Percentiles rank a stretch among this genome's conserved stretches.
phyloP scores from a whole-genome alignment of 2,329 filamentous ascomycete genomes.

The Xylariaceae sp. region DNA sequence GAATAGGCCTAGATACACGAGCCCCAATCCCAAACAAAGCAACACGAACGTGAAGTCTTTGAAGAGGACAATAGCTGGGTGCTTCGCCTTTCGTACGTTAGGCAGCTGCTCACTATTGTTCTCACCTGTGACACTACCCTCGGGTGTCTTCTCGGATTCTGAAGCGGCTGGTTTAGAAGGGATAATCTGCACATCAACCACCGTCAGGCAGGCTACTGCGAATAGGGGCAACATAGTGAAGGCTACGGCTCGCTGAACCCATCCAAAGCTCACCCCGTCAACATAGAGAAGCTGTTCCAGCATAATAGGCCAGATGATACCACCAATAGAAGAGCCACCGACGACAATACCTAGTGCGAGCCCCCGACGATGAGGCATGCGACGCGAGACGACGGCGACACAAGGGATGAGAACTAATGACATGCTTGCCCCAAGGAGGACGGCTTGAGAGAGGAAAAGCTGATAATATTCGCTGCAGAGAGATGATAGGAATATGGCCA shows the following conservation, averaged over 20 bases:
- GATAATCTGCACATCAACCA: constrained; percentile 22
- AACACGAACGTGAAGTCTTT: constrained; percentile 32
- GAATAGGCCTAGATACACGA: constrained; percentile 47
- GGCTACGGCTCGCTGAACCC: constrained; percentile 41
- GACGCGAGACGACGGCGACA: constrained; percentile 31
- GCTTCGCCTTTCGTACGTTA: constrained; percentile 5
- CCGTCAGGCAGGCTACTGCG: constrained; percentile 36
- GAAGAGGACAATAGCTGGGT: constrained; percentile 22
- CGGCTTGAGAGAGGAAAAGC: constrained; percentile 40
- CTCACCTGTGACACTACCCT: constrained; percentile 7
- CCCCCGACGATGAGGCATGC: constrained; percentile 34
- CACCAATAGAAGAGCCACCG: constrained; percentile 42
- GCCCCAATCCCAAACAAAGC: constrained; percentile 43
- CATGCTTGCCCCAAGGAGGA: constrained; percentile 32
- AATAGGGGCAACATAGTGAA: constrained; percentile 49
- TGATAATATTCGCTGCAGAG: constrained; percentile 42
- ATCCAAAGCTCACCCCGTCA: constrained; percentile 38
- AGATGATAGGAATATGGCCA: constrained; percentile 40
- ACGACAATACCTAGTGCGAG: constrained; percentile 25
- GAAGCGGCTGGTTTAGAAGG: background rate
- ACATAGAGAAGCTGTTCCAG: constrained; percentile 37
- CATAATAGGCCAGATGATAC: constrained; percentile 43
- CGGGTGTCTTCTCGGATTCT: background rate
- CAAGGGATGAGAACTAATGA: constrained; percentile 33
- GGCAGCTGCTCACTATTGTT: background rate